These are phyloP conservation scores for Leptosphaerulina australis DNA, from an alignment of 2,329 filamentous ascomycete species.

Conservation along the genomic window DNA sequence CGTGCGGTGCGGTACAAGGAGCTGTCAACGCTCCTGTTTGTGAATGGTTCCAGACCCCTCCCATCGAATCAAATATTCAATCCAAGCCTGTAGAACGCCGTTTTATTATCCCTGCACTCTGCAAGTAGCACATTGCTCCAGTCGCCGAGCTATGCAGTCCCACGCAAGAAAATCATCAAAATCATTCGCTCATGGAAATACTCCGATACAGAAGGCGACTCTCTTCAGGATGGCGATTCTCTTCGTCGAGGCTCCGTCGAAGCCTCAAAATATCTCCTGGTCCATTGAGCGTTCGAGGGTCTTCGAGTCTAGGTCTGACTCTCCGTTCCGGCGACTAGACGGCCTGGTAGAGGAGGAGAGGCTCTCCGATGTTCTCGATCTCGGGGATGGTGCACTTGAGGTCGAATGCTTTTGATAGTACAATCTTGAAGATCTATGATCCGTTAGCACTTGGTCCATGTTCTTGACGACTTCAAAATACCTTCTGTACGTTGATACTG, in stretches of 20 bases:
- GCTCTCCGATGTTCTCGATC: conserved; percentile 97
- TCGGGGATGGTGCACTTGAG: conserved; percentile 98
- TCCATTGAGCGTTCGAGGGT: neutral
- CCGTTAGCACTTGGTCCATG: conserved; percentile 34
- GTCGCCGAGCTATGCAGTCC: conserved; percentile 48
- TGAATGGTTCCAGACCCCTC: conserved; percentile 9
- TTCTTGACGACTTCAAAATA: conserved; percentile 45
- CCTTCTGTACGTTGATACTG: conserved; percentile 99
- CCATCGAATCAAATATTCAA: conserved; percentile 18
- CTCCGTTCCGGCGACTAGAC: conserved; percentile 43
- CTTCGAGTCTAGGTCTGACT: conserved; percentile 22
- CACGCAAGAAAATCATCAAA: conserved; percentile 44
- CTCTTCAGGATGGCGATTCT: neutral
- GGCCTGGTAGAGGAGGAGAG: conserved; percentile 79
- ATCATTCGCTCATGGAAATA: conserved; percentile 46
- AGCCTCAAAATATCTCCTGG: neutral
- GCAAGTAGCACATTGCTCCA: conserved; percentile 42
- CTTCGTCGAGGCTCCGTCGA: neutral
- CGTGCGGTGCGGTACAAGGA: conserved; percentile 14
- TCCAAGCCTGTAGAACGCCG: conserved; percentile 38
- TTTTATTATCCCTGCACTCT: conserved; percentile 31
- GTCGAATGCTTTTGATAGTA: conserved; percentile 97
- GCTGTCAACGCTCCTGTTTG: conserved; percentile 18
- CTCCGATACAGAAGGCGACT: conserved; percentile 32
- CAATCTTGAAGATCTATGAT: conserved; percentile 95